Conservation (phyloP, 1,284 basidiomycete species). For the Rhodotorula sp. region DNA sequence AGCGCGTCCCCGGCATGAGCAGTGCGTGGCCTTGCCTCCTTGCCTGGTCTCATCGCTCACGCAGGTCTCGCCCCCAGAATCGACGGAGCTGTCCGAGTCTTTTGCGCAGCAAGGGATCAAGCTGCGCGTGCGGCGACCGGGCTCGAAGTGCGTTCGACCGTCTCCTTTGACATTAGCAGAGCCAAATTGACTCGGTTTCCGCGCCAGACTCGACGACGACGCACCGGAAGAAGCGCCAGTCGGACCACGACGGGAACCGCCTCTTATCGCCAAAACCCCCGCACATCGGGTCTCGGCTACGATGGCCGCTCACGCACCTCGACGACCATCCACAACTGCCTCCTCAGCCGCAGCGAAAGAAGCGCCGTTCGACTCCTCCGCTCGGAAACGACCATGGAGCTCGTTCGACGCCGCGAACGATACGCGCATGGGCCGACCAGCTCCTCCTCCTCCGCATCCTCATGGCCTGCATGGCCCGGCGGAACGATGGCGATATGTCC, state of each 20-base stretch:
- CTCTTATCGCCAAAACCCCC: background rate
- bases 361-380: background rate
- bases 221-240: too few relatives aligned
- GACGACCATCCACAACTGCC: background rate
- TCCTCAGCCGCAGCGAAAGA: background rate
- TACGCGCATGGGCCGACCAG: too few relatives aligned
- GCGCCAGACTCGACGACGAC: background rate
- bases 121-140: slow-evolving; percentile 60
- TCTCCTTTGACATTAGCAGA: background rate
- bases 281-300: background rate
- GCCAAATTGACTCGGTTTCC: background rate
- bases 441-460: too few relatives aligned
- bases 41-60: slow-evolving; percentile 5
- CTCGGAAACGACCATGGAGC: background rate
- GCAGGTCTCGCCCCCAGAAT: slow-evolving; percentile 56
- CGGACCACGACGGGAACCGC: too few relatives aligned
- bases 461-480: too few relatives aligned
- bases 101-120: slow-evolving; percentile 88
- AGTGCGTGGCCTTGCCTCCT: slow-evolving; percentile 55
- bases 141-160: background rate
- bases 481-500: too few relatives aligned
- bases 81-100: slow-evolving; percentile 82
- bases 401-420: background rate
- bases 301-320: background rate
- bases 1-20: slow-evolving; percentile 87